Percentiles rank a stretch among this genome's conserved stretches.
Evolutionary conservation across 352 stramenopile species (phyloP).

Genomic region (Globisporangium echinulatum): DNA sequence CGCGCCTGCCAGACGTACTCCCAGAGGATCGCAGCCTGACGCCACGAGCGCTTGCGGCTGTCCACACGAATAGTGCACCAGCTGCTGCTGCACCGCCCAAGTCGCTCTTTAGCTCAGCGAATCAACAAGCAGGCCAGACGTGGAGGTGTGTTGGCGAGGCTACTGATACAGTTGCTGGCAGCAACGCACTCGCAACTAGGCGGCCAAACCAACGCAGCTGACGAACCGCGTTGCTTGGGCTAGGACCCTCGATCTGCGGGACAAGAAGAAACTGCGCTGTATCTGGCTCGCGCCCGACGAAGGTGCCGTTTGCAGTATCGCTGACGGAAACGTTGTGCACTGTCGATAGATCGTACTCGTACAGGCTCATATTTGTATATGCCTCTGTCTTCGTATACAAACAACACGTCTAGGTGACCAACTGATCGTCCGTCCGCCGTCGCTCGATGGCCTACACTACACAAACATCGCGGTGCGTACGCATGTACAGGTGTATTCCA

Average conservation of each 20-base stretch:
- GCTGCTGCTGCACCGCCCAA: neutral
- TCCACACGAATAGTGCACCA: neutral
- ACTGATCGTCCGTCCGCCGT: conserved; percentile 45
- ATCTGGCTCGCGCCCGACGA: conserved; percentile 68
- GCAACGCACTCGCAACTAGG: too few species aligned
- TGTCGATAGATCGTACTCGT: too few species aligned
- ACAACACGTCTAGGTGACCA: conserved; percentile 31
- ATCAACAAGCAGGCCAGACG: conserved; percentile 2
- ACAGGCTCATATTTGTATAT: too few species aligned
- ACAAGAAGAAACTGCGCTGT: conserved; percentile 61
- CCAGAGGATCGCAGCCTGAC: conserved; percentile 2
- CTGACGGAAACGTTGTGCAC: too few species aligned
- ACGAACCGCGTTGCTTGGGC: neutral
- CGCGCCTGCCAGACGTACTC: conserved; percentile 2
- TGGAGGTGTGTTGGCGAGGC: neutral
- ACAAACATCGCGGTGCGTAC: conserved; percentile 37
- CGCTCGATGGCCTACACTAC: conserved; percentile 56
- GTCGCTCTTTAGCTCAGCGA: conserved; percentile 10
- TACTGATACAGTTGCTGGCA: neutral
- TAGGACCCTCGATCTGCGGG: conserved; percentile 42
- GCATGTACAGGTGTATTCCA: neutral
- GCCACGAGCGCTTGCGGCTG: neutral
- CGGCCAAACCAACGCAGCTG: neutral
- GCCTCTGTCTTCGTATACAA: too few species aligned
- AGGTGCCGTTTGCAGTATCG: conserved; percentile 19